These are phyloP conservation scores for Chrysanthemum seticuspe DNA, from an alignment of 129 eudicot genomes.

Conservation along the genomic window DNA sequence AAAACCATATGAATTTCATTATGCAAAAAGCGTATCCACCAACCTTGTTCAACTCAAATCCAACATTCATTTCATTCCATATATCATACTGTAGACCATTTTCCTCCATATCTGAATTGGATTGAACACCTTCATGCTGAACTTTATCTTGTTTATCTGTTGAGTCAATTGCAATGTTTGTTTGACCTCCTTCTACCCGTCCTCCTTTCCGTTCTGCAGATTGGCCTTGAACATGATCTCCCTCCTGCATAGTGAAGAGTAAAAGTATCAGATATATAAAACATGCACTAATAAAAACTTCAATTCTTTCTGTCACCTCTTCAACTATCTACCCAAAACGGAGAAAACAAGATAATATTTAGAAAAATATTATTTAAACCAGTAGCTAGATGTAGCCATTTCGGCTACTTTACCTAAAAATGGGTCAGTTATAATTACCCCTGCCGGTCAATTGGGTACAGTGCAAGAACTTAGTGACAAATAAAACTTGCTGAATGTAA, in stretches of 20 bases:
- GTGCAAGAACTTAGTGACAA: too few relatives aligned
- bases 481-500: too few relatives aligned
- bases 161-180: conserved; percentile 32
- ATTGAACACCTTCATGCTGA: conserved; percentile 42
- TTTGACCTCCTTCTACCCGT: conserved; percentile 20
- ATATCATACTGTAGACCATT: conserved; percentile 42
- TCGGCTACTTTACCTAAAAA: too few relatives aligned
- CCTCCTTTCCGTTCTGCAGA: conserved; percentile 7
- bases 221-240: too few relatives aligned
- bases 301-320: too few relatives aligned
- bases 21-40: conserved; percentile 1
- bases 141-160: conserved; percentile 34
- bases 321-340: too few relatives aligned
- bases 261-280: too few relatives aligned
- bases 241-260: too few relatives aligned
- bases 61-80: conserved; percentile 82
- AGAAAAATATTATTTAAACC: too few relatives aligned
- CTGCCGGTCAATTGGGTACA: neutral
- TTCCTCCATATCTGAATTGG: conserved; percentile 41
- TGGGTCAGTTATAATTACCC: too few relatives aligned
- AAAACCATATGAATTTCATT: conserved; percentile 1
- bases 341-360: neutral
- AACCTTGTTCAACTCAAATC: conserved; percentile 31
- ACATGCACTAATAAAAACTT: too few relatives aligned
- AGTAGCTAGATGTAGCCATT: too few relatives aligned